These are phyloP conservation scores for Phascolomyces articulosus DNA, from an alignment of 371 early-diverging fungal genomes.

Conservation along the genomic window DNA sequence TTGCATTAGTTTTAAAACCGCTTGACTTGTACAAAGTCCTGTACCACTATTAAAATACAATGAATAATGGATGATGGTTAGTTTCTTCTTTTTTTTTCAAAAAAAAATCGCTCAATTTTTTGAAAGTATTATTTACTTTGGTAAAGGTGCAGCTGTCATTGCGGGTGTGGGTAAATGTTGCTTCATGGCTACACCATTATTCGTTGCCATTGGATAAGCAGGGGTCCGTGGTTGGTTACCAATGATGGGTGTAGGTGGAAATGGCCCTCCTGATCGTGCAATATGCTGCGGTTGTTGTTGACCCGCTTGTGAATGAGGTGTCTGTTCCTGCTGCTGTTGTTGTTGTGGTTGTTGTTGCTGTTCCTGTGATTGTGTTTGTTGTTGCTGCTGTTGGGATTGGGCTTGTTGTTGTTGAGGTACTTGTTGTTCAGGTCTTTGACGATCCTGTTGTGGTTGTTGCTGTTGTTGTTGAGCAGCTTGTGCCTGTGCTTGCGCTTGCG, in stretches of 20 bases:
- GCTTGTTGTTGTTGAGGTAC: background rate
- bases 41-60: conserved; percentile 4
- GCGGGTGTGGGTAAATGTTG: conserved; percentile 30
- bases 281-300: background rate
- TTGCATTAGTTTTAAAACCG: conserved; percentile 45
- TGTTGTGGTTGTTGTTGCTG: conserved; percentile 1
- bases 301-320: background rate
- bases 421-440: conserved; percentile 15
- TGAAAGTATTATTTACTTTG: conserved; percentile 6
- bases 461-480: conserved; percentile 1
- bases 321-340: background rate
- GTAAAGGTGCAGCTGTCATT: conserved; percentile 28
- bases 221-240: conserved; percentile 16
- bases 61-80: too few species aligned
- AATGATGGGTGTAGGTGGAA: conserved; percentile 16
- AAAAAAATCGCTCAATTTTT: background rate
- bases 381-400: conserved; percentile 2
- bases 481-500: conserved; percentile 10
- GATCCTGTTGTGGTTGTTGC: conserved; percentile 14
- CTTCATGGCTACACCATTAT: background rate
- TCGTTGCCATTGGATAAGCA: background rate
- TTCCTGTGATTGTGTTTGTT: conserved; percentile 11
- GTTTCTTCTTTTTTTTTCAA: too few species aligned
- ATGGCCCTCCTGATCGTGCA: conserved; percentile 1
- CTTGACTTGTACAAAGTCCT: conserved; percentile 26